A percentile compares a stretch with the other conserved stretches of the same genome.
phyloP scores from a whole-genome alignment of 306 rosid species.

The Astragalus glycyphyllos region DNA sequence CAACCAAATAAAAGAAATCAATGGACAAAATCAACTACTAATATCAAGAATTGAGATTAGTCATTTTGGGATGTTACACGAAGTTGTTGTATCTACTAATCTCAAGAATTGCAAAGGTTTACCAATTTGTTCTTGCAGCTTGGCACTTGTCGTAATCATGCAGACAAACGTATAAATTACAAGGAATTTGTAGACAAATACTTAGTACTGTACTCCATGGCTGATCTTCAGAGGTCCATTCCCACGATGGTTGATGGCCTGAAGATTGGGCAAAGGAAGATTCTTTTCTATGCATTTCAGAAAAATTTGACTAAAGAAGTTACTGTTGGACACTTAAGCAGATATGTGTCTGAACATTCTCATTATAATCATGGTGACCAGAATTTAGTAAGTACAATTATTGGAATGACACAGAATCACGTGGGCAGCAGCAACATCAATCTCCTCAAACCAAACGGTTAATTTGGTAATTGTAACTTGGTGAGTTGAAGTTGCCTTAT shows the following conservation, averaged over 20 bases:
- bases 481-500: slow-evolving; percentile 44
- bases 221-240: slow-evolving; percentile 92
- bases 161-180: slow-evolving; percentile 79
- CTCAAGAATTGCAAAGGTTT: not conserved
- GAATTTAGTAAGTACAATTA: slow-evolving; percentile 83
- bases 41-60: too few species aligned
- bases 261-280: slow-evolving; percentile 95
- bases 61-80: too few species aligned
- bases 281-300: slow-evolving; percentile 82
- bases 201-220: slow-evolving; percentile 85
- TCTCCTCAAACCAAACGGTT: slow-evolving; percentile 90
- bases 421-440: slow-evolving; percentile 93
- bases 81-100: not conserved
- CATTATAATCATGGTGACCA: slow-evolving; percentile 95
- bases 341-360: slow-evolving; percentile 91
- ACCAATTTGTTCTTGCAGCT: slow-evolving; percentile 61
- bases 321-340: slow-evolving; percentile 87
- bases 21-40: too few species aligned
- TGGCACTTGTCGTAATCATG: slow-evolving; percentile 79
- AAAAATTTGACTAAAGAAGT: slow-evolving; percentile 86
- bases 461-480: slow-evolving; percentile 90
- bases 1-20: too few species aligned
- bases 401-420: slow-evolving; percentile 92
- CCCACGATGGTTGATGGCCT: slow-evolving; percentile 97
- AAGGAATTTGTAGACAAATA: slow-evolving; percentile 93